A percentile compares a stretch with the other conserved stretches of the same genome.
These are phyloP conservation scores for Nothophytophthora sp. DNA, from an alignment of 352 stramenopile species.

Conservation along the genomic window DNA sequence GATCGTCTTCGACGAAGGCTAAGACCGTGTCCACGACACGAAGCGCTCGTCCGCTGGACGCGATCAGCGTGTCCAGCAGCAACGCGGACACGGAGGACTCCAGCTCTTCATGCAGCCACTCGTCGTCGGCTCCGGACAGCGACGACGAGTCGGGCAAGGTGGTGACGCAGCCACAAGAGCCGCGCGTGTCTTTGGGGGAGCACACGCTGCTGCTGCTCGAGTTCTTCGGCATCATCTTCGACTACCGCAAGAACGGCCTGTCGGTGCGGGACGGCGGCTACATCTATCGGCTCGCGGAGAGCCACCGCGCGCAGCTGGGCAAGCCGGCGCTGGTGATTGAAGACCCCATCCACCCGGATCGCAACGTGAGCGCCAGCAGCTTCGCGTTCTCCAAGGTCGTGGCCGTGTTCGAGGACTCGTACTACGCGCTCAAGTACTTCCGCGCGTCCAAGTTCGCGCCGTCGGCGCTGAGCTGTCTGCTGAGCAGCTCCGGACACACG, in stretches of 20 bases:
- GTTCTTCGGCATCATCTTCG: conserved; percentile 86
- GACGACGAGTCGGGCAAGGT: conserved; percentile 45
- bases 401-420: conserved; percentile 83
- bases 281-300: conserved; percentile 79
- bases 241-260: conserved; percentile 83
- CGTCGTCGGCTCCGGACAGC: conserved; percentile 53
- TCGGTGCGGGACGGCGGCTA: conserved; percentile 87
- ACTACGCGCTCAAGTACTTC: conserved; percentile 86
- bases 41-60: conserved; percentile 34
- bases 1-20: conserved; percentile 8
- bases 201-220: conserved; percentile 81
- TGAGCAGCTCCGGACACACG: conserved; percentile 67
- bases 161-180: conserved; percentile 1
- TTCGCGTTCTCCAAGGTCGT: conserved; percentile 88
- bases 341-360: conserved; percentile 86
- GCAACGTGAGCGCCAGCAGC: conserved; percentile 87
- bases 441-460: conserved; percentile 72
- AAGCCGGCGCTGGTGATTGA: conserved; percentile 87
- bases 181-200: conserved; percentile 56
- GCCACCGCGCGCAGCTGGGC: conserved; percentile 38
- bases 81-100: conserved; percentile 83
- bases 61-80: conserved; percentile 77
- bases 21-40: conserved; percentile 11
- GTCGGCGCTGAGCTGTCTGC: conserved; percentile 78
- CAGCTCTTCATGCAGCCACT: conserved; percentile 45